phyloP scores from a whole-genome alignment of 352 stramenopile genomes.

The Globisporangium acanthophoron region DNA sequence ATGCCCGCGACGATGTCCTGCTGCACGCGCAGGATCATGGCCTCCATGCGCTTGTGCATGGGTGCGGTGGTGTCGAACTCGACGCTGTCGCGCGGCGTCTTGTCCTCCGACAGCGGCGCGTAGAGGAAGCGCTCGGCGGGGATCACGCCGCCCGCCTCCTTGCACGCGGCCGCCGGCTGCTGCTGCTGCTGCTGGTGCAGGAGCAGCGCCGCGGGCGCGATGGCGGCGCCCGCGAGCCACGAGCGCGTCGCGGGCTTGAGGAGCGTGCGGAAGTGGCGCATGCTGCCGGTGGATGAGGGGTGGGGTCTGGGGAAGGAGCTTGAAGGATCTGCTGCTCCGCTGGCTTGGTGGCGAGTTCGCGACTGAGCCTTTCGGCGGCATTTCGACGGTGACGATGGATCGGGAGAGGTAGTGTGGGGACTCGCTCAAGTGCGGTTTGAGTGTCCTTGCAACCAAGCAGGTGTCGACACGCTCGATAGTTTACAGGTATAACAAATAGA shows the following conservation, averaged over 20 bases:
- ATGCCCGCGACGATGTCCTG: constrained; percentile 87
- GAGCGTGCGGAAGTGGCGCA: constrained; percentile 12
- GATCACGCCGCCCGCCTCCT: constrained; percentile 23
- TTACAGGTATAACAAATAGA: neutral
- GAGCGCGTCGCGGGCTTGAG: constrained; percentile 17
- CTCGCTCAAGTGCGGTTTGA: neutral
- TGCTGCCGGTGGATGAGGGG: neutral
- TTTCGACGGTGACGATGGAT: neutral
- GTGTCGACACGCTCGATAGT: neutral
- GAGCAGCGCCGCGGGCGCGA: constrained; percentile 20
- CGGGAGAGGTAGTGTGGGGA: neutral
- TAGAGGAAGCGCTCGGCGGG: constrained; percentile 59
- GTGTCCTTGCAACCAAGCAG: neutral
- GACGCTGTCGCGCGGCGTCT: constrained; percentile 50
- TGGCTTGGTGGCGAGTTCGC: neutral
- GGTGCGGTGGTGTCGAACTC: constrained; percentile 71
- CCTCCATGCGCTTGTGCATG: constrained; percentile 74
- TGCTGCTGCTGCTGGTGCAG: constrained; percentile 11
- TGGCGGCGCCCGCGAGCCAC: constrained; percentile 23
- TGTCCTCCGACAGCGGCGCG: constrained; percentile 54
- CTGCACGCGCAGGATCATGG: constrained; percentile 74
- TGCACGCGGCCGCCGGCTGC: constrained; percentile 21
- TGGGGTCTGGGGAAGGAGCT: neutral
- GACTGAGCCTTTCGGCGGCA: neutral
- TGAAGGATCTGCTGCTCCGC: neutral